phyloP scores from a whole-genome alignment of 805 yeast genomes.

The Lipomyces lipofer region DNA sequence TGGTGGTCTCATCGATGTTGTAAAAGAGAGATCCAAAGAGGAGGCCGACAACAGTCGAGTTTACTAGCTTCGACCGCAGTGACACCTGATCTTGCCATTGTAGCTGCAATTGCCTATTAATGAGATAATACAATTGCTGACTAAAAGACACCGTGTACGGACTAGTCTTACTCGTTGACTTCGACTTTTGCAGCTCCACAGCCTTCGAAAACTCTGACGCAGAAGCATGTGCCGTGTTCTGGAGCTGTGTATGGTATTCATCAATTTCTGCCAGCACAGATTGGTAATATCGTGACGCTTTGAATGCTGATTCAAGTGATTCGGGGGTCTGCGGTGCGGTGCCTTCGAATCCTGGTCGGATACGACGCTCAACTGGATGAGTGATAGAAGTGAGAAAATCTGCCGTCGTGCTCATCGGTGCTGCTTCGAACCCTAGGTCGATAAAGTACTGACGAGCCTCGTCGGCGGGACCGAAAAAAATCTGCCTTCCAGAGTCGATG shows the following conservation, averaged over 20 bases:
- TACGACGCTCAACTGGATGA: constrained; percentile 51
- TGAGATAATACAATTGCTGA: constrained; percentile 19
- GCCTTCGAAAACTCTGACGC: constrained; percentile 17
- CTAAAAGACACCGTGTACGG: constrained; percentile 32
- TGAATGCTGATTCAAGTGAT: constrained; percentile 53
- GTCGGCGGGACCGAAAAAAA: constrained; percentile 57
- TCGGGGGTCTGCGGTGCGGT: constrained; percentile 53
- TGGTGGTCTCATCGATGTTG: constrained; percentile 46
- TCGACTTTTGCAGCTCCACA: constrained; percentile 12
- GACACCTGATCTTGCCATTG: constrained; percentile 31
- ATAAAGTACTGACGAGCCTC: constrained; percentile 50
- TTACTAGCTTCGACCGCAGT: constrained; percentile 17
- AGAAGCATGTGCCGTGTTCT: constrained; percentile 21
- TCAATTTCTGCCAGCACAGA: constrained; percentile 49
- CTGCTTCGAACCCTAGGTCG: constrained; percentile 55
- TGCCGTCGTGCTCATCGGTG: constrained; percentile 60
- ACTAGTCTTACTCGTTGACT: background rate
- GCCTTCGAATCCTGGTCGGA: constrained; percentile 45
- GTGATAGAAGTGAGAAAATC: constrained; percentile 60
- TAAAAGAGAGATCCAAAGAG: constrained; percentile 55
- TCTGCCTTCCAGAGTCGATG: constrained; percentile 60
- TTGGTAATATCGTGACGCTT: constrained; percentile 46
- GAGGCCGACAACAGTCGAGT: constrained; percentile 53
- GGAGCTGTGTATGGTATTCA: constrained; percentile 15
- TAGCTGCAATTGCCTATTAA: constrained; percentile 23